phyloP scores from a whole-genome alignment of 768 basidiomycete genomes.

The Suillus subalutaceus region DNA sequence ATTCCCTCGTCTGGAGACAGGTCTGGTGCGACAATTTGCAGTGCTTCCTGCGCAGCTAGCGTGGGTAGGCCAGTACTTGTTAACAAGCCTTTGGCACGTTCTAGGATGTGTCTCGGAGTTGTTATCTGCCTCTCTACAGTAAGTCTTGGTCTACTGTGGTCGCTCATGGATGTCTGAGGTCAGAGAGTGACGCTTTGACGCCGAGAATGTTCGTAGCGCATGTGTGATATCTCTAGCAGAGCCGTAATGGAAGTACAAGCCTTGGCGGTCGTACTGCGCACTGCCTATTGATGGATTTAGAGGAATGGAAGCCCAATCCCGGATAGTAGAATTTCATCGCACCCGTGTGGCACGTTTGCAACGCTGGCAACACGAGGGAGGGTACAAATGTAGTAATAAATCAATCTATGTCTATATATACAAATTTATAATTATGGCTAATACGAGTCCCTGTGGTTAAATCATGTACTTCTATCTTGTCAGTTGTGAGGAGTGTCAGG shows the following conservation, averaged over 20 bases:
- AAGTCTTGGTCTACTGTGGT: not conserved
- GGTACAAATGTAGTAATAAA: not conserved
- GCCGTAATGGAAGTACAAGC: not conserved
- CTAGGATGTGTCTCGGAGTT: slow-evolving; percentile 31
- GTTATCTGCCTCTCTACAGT: slow-evolving; percentile 6
- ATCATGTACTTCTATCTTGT: not conserved
- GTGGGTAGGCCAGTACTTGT: slow-evolving; percentile 34
- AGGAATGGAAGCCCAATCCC: not conserved
- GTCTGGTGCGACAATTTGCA: slow-evolving; percentile 23
- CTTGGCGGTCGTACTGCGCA: not conserved
- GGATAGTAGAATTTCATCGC: not conserved
- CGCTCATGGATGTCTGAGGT: not conserved
- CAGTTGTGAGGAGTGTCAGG: not conserved
- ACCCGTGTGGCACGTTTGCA: not conserved
- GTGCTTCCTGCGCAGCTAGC: slow-evolving; percentile 9
- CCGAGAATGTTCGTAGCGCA: not conserved
- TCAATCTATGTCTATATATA: not conserved
- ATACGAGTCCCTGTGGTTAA: not conserved
- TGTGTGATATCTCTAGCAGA: not conserved
- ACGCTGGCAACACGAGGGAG: slow-evolving; percentile 1
- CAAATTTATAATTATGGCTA: not conserved
- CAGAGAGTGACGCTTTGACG: not conserved
- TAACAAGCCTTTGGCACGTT: slow-evolving; percentile 41
- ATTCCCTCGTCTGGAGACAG: slow-evolving; percentile 14
- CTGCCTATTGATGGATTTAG: not conserved